Evolutionary conservation across 2,329 filamentous ascomycete genomes (phyloP), one percentile per base, ranked within the genome.

Genomic region (Chaetothyriales sp.): DNA sequence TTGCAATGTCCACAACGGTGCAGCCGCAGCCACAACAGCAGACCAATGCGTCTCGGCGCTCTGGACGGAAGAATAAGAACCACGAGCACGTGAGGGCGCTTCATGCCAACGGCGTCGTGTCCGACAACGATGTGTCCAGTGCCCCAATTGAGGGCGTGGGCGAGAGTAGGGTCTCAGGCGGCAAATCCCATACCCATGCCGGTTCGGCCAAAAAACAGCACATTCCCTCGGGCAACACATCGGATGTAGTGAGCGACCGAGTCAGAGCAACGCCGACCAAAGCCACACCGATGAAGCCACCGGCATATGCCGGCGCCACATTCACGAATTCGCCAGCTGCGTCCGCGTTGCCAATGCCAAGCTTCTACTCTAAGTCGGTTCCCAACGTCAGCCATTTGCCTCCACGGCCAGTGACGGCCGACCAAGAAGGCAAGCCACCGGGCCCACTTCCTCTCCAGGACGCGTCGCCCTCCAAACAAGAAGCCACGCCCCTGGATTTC

Each of bases 241-340:
- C 33, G 13, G 33, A 40, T 40, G 33, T 40, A 2, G 33, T 40
- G 13, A 15, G 10, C 10, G 33, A 40, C 33, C 33, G 33, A 40
- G 33, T 40, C 33, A 40, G 33, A 15, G 33, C 33, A 15, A 40
- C 33, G 33, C 33, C 33, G 15, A 61, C 65, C 50, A 64, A 66
- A 43, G 63, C 64, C 46, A 69, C 68, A 6, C 71, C 73, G 33
- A 63, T 65, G 46, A 73, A 80, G 54, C 63, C 66, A 55, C 64
- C 66, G 55, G 82, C 84, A 46, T 98, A 95, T 69, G 92, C 92
- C 43, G 92, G 90, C 13, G 85, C 90, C 33, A 94, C 89, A 4
- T 98, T 97, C 67, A 89, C 95, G 67, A 86, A 89, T 43, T 97
- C 92, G 7, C 92, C 92, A 18, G 90, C 89, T 1, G 85, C 92